Percentiles rank a stretch among this genome's conserved stretches.
phyloP scores from a whole-genome alignment of 2,329 filamentous ascomycete genomes.

The Chrysoporthe cubensis region DNA sequence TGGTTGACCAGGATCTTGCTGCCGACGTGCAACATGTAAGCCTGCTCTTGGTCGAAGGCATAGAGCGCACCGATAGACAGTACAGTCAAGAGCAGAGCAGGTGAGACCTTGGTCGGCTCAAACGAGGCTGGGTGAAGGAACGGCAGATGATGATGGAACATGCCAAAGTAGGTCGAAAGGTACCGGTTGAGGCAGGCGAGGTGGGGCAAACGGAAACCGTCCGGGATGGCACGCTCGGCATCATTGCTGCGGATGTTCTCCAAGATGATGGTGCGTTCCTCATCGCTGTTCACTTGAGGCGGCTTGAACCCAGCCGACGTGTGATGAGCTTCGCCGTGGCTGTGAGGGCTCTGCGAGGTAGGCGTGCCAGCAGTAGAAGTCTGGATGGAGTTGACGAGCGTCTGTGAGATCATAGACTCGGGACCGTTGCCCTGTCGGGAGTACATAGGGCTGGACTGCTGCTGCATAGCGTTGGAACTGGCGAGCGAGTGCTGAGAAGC shows the following conservation, averaged over 20 bases:
- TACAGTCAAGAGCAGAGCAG: slow-evolving; percentile 84
- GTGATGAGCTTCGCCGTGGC: slow-evolving; percentile 70
- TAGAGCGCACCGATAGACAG: slow-evolving; percentile 95
- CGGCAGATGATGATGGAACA: slow-evolving; percentile 96
- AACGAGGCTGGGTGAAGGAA: slow-evolving; percentile 95
- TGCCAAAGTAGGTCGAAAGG: slow-evolving; percentile 91
- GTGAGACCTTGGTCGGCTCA: slow-evolving; percentile 76
- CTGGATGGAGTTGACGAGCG: slow-evolving; percentile 74
- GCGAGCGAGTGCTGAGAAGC: slow-evolving; percentile 69
- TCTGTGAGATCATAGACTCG: slow-evolving; percentile 56
- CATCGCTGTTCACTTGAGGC: slow-evolving; percentile 81
- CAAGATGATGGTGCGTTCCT: slow-evolving; percentile 82
- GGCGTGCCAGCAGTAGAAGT: slow-evolving; percentile 72
- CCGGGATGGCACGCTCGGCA: slow-evolving; percentile 78
- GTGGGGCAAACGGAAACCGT: slow-evolving; percentile 86
- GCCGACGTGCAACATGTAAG: slow-evolving; percentile 95
- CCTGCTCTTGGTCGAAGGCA: slow-evolving; percentile 95
- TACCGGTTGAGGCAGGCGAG: slow-evolving; percentile 86
- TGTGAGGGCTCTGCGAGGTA: slow-evolving; percentile 69
- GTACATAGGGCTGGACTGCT: slow-evolving; percentile 44
- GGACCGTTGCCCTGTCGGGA: slow-evolving; percentile 64
- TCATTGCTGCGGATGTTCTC: slow-evolving; percentile 85
- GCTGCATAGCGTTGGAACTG: slow-evolving; percentile 59
- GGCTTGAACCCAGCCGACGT: slow-evolving; percentile 71
- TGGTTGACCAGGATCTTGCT: slow-evolving; percentile 97